Evolutionary conservation across 2,329 filamentous ascomycete genomes (phyloP).

Genomic region (Didymosphaeria variabile): DNA sequence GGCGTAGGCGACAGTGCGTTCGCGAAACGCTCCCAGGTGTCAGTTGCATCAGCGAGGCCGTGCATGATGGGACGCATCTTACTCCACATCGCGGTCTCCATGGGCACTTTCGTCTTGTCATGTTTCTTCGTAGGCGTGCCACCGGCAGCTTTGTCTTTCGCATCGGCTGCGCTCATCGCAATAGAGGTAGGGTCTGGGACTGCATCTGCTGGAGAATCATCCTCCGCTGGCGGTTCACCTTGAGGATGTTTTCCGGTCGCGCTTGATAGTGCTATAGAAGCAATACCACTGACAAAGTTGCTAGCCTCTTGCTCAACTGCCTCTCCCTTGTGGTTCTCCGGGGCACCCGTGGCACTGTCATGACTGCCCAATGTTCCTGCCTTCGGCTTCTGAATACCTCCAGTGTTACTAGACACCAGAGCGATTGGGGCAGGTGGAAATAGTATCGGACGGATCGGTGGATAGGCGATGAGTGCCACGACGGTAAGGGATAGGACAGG

Average conservation of each 20-base stretch:
- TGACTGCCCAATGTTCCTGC: slow-evolving; percentile 78
- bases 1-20: slow-evolving; percentile 63
- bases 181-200: slow-evolving; percentile 70
- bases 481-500: slow-evolving; percentile 68
- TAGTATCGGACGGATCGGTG: slow-evolving; percentile 67
- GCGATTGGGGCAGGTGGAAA: slow-evolving; percentile 83
- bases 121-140: slow-evolving; percentile 61
- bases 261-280: slow-evolving; percentile 75
- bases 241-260: slow-evolving; percentile 81
- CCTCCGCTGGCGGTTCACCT: slow-evolving; percentile 61
- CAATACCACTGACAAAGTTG: slow-evolving; percentile 79
- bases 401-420: slow-evolving; percentile 73
- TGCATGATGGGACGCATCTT: slow-evolving; percentile 80
- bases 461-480: slow-evolving; percentile 72
- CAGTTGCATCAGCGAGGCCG: slow-evolving; percentile 65
- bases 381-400: slow-evolving; percentile 79
- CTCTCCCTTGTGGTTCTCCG: slow-evolving; percentile 84
- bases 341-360: slow-evolving; percentile 81
- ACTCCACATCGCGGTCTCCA: slow-evolving; percentile 79
- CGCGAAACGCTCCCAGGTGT: slow-evolving; percentile 70
- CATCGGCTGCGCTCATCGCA: slow-evolving; percentile 63
- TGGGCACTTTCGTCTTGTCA: slow-evolving; percentile 81
- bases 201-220: slow-evolving; percentile 56
- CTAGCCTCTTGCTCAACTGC: slow-evolving; percentile 84
- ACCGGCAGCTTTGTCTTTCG: slow-evolving; percentile 63